Evolutionary conservation across 2,329 filamentous ascomycete species (phyloP).

Genomic region (Chaetomium olivaceum): DNA sequence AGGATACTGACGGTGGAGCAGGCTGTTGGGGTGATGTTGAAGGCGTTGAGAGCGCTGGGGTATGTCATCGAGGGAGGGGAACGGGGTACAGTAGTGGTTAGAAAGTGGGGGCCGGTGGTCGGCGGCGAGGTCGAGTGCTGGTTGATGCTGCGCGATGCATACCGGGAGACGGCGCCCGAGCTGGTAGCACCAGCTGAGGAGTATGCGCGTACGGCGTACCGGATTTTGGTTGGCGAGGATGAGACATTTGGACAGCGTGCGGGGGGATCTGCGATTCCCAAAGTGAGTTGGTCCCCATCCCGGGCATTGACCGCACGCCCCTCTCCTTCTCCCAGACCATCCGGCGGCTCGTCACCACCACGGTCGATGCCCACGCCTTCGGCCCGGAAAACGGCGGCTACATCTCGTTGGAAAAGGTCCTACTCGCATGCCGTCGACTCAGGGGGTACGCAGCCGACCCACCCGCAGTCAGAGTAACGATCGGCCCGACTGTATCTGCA

Average conservation of each 20-base stretch:
- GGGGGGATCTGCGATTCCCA: background rate
- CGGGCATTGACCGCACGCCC: background rate
- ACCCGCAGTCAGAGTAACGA: background rate
- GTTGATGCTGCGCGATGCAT: conserved; percentile 14
- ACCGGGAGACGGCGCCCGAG: conserved; percentile 1
- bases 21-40: conserved; percentile 29
- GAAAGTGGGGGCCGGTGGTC: conserved; percentile 19
- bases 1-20: background rate
- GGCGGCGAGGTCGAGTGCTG: conserved; percentile 13
- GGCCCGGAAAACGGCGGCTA: background rate
- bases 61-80: conserved; percentile 29
- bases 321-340: background rate
- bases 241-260: conserved; percentile 16
- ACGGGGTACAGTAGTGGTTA: conserved; percentile 13
- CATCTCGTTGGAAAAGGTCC: background rate
- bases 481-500: background rate
- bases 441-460: background rate
- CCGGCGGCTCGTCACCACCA: background rate
- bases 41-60: conserved; percentile 34
- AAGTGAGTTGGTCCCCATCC: background rate
- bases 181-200: conserved; percentile 10
- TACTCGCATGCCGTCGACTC: background rate
- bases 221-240: conserved; percentile 20
- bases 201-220: conserved; percentile 20
- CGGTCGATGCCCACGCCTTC: background rate